A percentile compares a stretch with the other conserved stretches of the same genome.
Conservation (phyloP, 805 yeast species). For the Komagataella phaffii region DNA sequence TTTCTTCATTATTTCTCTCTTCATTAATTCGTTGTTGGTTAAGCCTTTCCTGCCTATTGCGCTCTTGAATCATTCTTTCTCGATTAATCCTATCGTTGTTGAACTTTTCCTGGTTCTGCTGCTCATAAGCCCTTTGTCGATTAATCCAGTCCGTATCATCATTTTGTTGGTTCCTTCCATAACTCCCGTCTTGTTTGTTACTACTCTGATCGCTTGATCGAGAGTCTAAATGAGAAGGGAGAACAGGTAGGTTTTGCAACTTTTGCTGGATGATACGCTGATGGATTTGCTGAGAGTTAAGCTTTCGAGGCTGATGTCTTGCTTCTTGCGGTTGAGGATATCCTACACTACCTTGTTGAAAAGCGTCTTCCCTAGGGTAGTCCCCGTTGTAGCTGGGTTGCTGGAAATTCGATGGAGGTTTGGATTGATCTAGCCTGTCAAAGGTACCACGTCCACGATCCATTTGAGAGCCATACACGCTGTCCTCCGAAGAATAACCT, state of each 20-base stretch:
- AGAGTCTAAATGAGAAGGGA: not conserved
- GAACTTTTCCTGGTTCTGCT: not conserved
- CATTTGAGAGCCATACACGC: not conserved
- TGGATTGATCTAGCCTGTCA: not conserved
- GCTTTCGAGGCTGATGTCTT: not conserved
- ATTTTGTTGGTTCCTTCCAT: not conserved
- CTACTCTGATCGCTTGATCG: not conserved
- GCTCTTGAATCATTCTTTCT: not conserved
- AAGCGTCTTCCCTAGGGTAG: not conserved
- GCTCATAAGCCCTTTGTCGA: not conserved
- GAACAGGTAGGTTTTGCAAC: not conserved
- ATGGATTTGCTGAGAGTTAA: not conserved
- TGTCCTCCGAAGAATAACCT: not conserved
- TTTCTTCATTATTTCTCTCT: not conserved
- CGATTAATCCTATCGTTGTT: not conserved
- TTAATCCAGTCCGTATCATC: not conserved
- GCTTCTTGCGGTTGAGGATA: not conserved
- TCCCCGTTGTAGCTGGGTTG: not conserved
- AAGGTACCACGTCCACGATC: not conserved
- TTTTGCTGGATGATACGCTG: not conserved
- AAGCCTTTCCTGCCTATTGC: not conserved
- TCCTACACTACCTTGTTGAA: not conserved
- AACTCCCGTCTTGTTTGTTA: not conserved
- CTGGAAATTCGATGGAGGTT: not conserved
- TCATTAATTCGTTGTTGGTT: not conserved